Conservation (phyloP, 2,329 filamentous ascomycete genomes). For the Neocatenulostroma microsporum region DNA sequence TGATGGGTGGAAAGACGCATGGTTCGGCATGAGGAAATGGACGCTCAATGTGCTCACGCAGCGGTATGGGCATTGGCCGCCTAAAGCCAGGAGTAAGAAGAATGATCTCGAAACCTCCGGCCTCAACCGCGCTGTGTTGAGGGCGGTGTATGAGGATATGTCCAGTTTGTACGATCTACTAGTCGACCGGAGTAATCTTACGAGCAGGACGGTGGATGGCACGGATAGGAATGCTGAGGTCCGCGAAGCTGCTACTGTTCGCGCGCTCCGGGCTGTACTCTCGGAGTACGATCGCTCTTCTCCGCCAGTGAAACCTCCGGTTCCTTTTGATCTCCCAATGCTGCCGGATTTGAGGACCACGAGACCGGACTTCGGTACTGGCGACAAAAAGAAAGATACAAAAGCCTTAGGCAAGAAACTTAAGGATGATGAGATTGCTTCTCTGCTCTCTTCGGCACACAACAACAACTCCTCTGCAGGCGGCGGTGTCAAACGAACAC, state of each 20-base stretch:
- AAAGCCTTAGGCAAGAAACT: conserved; percentile 65
- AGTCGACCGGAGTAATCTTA: conserved; percentile 70
- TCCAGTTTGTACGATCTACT: conserved; percentile 81
- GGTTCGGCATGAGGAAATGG: conserved; percentile 66
- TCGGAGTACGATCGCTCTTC: conserved; percentile 83
- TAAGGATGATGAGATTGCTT: conserved; percentile 68
- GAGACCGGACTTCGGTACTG: conserved; percentile 54
- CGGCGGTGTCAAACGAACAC: conserved; percentile 50
- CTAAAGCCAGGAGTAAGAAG: conserved; percentile 85
- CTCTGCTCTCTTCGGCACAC: conserved; percentile 71
- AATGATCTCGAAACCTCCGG: conserved; percentile 80
- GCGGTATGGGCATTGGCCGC: conserved; percentile 72
- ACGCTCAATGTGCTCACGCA: conserved; percentile 62
- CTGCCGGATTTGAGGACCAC: conserved; percentile 63
- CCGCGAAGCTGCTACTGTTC: conserved; percentile 52
- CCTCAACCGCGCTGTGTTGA: conserved; percentile 74
- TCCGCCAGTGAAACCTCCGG: conserved; percentile 80
- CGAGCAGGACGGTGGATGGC: conserved; percentile 68
- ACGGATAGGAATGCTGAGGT: conserved; percentile 46
- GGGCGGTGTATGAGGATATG: conserved; percentile 77
- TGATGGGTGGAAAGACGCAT: conserved; percentile 72
- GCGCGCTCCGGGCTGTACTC: conserved; percentile 69
- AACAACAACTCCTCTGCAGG: too few species aligned
- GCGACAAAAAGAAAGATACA: conserved; percentile 65
- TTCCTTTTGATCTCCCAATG: conserved; percentile 81